Evolutionary conservation across 78 protist genomes (phyloP).

Genomic region (Mantamonas sphyraenae): DNA sequence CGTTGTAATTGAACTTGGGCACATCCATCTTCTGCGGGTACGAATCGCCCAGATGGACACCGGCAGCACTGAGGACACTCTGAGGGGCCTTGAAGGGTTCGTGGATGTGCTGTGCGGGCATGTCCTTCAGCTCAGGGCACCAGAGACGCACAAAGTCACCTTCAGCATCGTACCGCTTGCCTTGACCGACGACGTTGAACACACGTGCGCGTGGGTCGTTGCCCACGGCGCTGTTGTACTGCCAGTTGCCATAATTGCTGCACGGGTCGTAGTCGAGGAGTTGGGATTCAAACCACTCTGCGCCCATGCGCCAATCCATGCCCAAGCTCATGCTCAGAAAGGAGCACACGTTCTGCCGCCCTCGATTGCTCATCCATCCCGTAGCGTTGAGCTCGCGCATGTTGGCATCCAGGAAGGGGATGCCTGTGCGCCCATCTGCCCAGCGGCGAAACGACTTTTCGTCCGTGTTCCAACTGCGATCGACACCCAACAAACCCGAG

Average conservation of each 20-base stretch:
- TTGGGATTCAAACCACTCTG: conserved; percentile 29
- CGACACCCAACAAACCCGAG: neutral
- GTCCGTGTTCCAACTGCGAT: neutral
- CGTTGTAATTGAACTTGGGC: too few relatives aligned
- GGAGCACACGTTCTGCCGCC: conserved; percentile 47
- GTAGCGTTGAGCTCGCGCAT: conserved; percentile 46
- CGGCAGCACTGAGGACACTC: too few relatives aligned
- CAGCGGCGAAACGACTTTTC: conserved; percentile 1
- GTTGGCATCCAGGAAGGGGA: conserved; percentile 57
- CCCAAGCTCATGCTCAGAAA: conserved; percentile 31
- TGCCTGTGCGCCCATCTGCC: conserved; percentile 32
- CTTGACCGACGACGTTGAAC: conserved; percentile 37
- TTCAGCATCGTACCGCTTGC: conserved; percentile 21
- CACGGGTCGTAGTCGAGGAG: conserved; percentile 47
- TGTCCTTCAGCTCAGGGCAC: conserved; percentile 19
- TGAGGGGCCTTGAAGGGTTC: neutral
- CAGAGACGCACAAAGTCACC: conserved; percentile 28
- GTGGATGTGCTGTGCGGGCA: neutral
- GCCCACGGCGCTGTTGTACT: conserved; percentile 24
- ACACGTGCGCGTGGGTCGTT: conserved; percentile 17
- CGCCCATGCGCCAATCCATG: conserved; percentile 54
- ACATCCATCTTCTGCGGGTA: too few relatives aligned
- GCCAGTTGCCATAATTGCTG: conserved; percentile 36
- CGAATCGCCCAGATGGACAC: too few relatives aligned
- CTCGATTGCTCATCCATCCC: conserved; percentile 44